Base-by-base conservation (phyloP, 2,329 filamentous ascomycete species). In the Thielaviopsis musarum region DNA sequence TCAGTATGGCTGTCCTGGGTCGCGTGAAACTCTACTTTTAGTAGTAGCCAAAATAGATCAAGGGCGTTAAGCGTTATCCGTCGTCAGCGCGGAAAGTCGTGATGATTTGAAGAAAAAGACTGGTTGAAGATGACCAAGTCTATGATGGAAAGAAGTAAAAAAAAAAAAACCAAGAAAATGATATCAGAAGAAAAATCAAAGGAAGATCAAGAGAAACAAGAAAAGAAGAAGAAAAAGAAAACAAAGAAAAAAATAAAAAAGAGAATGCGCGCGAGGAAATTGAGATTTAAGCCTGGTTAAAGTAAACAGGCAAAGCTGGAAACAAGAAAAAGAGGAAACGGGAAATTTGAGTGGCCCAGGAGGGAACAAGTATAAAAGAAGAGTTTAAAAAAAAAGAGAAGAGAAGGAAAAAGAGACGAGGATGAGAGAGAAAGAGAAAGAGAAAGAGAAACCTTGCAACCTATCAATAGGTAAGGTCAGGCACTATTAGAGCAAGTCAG, bases 181-280 rank as follows among this genome's bases (percentile, higher is more conserved):
- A 19, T 56, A 28, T 56, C 56, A 34, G 58, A 54, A 51, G 65
- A 63, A 65, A 63, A 59, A 61, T 55, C 56, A 62, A 59, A 59
- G 60, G 64, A 15, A 24, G 49, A 55, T 51, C 38, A 26, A 21
- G 56, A 24, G 45, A 48, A 34, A 60, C 34, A 48, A 57, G 56
- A 22, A 52, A 57, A 54, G 49, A 60, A 45, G 54, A 54, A 62
- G 38, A 26, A 24, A 21, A 17, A 52, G 38, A 54, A 26, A 52
- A 52, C 56, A 49, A 65, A 63, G 64, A 62, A 59, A 61, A 58
- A 60, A 62, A 60, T 61, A 62, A 64, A 65, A 63, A 59, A 49
- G 57, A 57, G 57, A 58, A 9, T 41, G 55, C 55, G 38, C 38
- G 41, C 22, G 21, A 17, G 2, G 38, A 45, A 45, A 45, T 45